Evolutionary conservation across 2,329 filamentous ascomycete species (phyloP), one percentile per base, ranked within the genome.

Genomic region (Penicillium sp.): DNA sequence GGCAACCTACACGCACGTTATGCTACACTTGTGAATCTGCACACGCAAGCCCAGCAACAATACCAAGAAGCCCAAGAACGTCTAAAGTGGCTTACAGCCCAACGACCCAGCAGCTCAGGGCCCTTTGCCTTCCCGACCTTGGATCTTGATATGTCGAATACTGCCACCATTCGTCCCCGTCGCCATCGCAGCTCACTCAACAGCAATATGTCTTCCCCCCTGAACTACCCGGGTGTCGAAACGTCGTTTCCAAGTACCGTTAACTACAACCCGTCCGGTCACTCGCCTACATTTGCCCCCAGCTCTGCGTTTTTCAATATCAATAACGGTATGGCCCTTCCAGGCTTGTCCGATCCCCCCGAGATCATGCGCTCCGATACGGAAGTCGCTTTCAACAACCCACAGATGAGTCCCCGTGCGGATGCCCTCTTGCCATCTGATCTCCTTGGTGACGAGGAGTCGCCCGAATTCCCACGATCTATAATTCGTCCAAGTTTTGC

Each of bases 341-440:
- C 78, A 6, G 68, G 72, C 56, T 72, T 77, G 21, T 67, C 72
- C 6, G 75, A 78, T 43, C 73, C 75, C 25, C 65, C 76, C 3
- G 70, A 73, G 27, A 63, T 69, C 15, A 66, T 71, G 60, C 70
- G 81, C 29, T 77, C 79, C 16, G 84, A 87, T 29, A 72, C 80
- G 4, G 84, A 87, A 43, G 72, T 74, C 21, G 68, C 84, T 56
- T 82, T 82, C 36, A 81, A 79, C 39, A 84, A 83, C 29, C 83
- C 82, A 10, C 82, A 83, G 13, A 87, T 87, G 84, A 87, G 84
- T 65, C 85, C 85, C 2, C 81, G 82, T 21, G 85, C 84, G 16
- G 84, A 84, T 60, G 80, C 83, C 27, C 71, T 87, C 21, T 72
- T 88, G 7, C 85, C 85, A 4, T 84, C 84, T 1, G 84, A 84